Evolutionary conservation across 371 early-diverging fungal species (phyloP).

Genomic region (Apophysomyces variabilis): DNA sequence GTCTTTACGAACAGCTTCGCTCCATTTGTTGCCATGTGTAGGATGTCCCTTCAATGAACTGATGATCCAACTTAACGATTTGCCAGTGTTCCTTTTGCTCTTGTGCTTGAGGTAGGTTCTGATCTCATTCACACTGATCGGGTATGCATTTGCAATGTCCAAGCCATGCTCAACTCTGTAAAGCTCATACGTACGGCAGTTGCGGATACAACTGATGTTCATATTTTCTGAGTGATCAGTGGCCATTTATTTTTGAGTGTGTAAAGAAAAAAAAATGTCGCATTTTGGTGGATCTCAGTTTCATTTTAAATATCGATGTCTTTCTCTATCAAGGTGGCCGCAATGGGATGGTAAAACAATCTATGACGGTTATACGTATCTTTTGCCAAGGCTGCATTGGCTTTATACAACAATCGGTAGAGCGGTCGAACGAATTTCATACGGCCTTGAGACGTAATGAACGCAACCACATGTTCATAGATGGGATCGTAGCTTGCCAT

Average conservation of each 20-base stretch:
- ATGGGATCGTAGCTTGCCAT: conserved; percentile 73
- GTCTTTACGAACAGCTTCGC: not conserved
- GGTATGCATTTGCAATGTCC: not conserved
- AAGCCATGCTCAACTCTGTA: not conserved
- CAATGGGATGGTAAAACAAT: conserved; percentile 91
- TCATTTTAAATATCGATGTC: conserved; percentile 61
- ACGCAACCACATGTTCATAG: conserved; percentile 72
- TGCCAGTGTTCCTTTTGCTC: not conserved
- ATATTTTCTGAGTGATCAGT: not conserved
- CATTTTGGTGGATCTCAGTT: too few species aligned
- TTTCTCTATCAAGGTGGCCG: conserved; percentile 76
- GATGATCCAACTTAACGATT: not conserved
- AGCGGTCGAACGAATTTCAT: conserved; percentile 94
- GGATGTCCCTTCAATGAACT: not conserved
- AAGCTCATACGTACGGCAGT: not conserved
- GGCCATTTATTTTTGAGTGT: too few species aligned
- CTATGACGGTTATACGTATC: conserved; percentile 77
- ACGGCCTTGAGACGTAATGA: conserved; percentile 85
- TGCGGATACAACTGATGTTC: not conserved
- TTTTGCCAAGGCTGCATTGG: conserved; percentile 67
- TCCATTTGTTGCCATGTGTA: not conserved
- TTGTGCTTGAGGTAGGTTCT: not conserved
- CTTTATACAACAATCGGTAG: conserved; percentile 64
- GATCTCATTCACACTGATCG: not conserved
- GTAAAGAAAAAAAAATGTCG: too few species aligned